Evolutionary conservation across 140 eudicot genomes (phyloP), one percentile per base, ranked within the genome.

Genomic region (Senecio squalidus): DNA sequence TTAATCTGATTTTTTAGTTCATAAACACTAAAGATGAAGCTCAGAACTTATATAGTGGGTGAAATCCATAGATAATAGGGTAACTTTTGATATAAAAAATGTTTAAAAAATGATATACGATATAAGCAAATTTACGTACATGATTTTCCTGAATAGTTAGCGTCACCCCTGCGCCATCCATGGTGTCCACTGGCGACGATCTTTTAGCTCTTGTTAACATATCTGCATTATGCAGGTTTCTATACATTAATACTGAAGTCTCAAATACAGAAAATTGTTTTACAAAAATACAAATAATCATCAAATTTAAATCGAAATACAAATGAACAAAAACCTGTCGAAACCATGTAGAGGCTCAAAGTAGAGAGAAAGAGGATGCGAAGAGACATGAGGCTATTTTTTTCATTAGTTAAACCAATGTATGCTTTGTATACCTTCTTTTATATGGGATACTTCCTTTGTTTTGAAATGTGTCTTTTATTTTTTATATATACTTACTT

Each of bases 91-190:
- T 10, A 40, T 40, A 40, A 43, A 41, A 40, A 43, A 1, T 1
- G 9, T n/a, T n/a, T n/a, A n/a, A n/a, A n/a, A 44, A 44, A 44
- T 14, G 0, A 4, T 16, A 0, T n/a, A 3, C 1, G 18, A 9
- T 2, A 36, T 25, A 39, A 51, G 16, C 4, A 51, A 28, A 53
- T 2, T 55, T 21, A 67, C 72, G 25, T 56, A 67, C 73, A 56
- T 55, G 49, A 56, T 56, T 56, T 9, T 56, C 66, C 22, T 56
- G 28, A 48, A 56, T 23, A 9, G 27, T 28, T 44, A 67, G 47
- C 28, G 33, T 67, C 66, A 67, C 62, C 51, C 39, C 71, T 5
- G n/a, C n/a, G 10, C 34, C 22, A 43, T 34, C 61, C 51, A 21
- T 43, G 58, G 33, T 16, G 24, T 14, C 20, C 31, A 17, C 31